Percentiles rank a stretch among this genome's conserved stretches.
Conservation (phyloP, 2,329 filamentous ascomycete species). For the Pyrenochaeta sp. region DNA sequence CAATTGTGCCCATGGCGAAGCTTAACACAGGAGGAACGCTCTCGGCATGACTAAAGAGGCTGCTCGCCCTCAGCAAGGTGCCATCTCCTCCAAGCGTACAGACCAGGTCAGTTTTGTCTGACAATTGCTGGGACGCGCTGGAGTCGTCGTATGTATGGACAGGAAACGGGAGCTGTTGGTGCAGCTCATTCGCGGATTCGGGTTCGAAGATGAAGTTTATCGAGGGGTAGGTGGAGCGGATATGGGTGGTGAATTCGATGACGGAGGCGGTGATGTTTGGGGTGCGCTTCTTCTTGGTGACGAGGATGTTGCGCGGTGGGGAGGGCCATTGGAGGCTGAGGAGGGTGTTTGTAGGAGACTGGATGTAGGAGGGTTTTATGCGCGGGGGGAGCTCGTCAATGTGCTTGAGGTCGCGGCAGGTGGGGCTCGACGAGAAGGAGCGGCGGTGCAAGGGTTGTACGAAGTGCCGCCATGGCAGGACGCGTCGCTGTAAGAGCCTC, state of each 20-base stretch:
- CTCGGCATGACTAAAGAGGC: constrained; percentile 80
- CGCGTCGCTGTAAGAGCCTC: constrained; percentile 30
- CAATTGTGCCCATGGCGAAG: constrained; percentile 96
- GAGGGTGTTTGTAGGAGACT: constrained; percentile 65
- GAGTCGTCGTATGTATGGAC: constrained; percentile 50
- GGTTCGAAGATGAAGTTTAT: constrained; percentile 85
- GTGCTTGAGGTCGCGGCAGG: constrained; percentile 31
- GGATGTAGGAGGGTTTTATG: constrained; percentile 52
- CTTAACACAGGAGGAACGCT: constrained; percentile 89
- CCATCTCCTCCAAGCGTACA: constrained; percentile 93
- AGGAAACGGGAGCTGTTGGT: constrained; percentile 74
- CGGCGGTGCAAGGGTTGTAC: constrained; percentile 16
- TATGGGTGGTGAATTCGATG: constrained; percentile 70
- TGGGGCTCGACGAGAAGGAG: constrained; percentile 35
- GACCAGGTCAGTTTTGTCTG: constrained; percentile 85
- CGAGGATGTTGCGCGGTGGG: constrained; percentile 71
- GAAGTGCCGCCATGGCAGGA: constrained; percentile 33
- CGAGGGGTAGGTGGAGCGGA: constrained; percentile 79
- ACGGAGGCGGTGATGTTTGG: constrained; percentile 63
- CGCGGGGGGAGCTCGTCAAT: constrained; percentile 45
- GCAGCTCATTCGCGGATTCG: constrained; percentile 73
- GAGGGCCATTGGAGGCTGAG: constrained; percentile 72
- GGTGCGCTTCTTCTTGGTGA: constrained; percentile 71
- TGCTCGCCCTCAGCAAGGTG: constrained; percentile 85
- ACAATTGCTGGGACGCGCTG: constrained; percentile 57